Conservation (phyloP, 176 grass and related monocot species). For the Hordeum vulgare region MorexV3_pseudomolecules_assembly NC_058520.1:1384058-1384557, state of each 20-base stretch:
- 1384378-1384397: constrained; percentile 17
- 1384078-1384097: not conserved
- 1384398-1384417: not conserved
- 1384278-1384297: not conserved
- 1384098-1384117: not conserved
- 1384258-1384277: not conserved
- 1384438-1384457: constrained; percentile 45
- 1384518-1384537: not conserved
- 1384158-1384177: constrained; percentile 42
- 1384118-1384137: not conserved
- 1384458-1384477: constrained; percentile 91
- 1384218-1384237: constrained; percentile 27
- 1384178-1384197: constrained; percentile 2
- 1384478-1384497: not conserved
- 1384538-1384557: not conserved
- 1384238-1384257: not conserved
- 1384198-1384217: constrained; percentile 35
- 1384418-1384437: not conserved
- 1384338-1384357: not conserved
- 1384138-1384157: constrained; percentile 32
- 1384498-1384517: not conserved
- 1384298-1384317: not conserved
- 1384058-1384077: not conserved
- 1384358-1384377: not conserved
- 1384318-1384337: not conserved